These are phyloP conservation scores for Backusella tarrabulga DNA, from an alignment of 192 early-diverging fungal genomes.

Conservation along the genomic window DNA sequence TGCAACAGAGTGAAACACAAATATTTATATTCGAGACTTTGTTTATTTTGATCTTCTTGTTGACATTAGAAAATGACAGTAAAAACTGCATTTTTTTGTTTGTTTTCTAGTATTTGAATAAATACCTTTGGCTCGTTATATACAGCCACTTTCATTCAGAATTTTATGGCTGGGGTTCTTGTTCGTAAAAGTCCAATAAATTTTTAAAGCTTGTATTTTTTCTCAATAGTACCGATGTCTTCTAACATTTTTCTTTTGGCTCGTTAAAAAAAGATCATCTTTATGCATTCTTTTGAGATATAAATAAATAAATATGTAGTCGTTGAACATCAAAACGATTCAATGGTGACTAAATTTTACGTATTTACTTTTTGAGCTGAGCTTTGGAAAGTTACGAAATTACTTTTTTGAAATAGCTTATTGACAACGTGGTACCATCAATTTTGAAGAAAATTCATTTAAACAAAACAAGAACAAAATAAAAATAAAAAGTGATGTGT, in stretches of 20 bases:
- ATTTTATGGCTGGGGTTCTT: background rate
- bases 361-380: background rate
- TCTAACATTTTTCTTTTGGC: background rate
- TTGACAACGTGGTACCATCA: background rate
- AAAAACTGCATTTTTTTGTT: background rate
- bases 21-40: background rate
- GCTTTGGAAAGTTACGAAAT: background rate
- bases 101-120: background rate
- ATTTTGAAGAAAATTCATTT: background rate
- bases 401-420: background rate
- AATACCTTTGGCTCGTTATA: background rate
- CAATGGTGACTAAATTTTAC: background rate
- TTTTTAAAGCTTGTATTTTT: background rate
- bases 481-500: background rate
- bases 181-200: background rate
- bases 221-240: background rate
- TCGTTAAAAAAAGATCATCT: background rate
- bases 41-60: constrained; percentile 3
- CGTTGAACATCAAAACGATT: background rate
- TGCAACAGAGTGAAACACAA: background rate
- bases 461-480: background rate
- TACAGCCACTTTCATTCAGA: background rate
- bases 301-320: background rate
- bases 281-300: background rate
- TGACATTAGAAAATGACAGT: background rate